phyloP scores from a whole-genome alignment of 768 basidiomycete genomes.

The Mycena rebaudengoi region DNA sequence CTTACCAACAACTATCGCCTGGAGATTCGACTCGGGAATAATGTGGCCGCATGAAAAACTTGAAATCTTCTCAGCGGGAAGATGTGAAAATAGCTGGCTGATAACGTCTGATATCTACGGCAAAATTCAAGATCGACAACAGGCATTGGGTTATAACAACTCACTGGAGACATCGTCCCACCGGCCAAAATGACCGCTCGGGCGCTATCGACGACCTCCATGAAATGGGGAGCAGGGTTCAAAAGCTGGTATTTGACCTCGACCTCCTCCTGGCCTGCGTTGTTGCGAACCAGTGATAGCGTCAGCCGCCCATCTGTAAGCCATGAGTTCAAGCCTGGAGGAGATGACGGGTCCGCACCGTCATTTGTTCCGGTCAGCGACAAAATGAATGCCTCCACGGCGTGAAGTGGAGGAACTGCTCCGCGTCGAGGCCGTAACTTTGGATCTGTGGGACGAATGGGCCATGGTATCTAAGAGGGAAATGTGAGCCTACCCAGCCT shows the following conservation, averaged over 20 bases:
- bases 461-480: neutral
- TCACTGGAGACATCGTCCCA: constrained; percentile 98
- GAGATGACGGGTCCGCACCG: constrained; percentile 48
- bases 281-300: constrained; percentile 53
- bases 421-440: constrained; percentile 39
- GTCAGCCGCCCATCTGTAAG: constrained; percentile 79
- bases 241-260: constrained; percentile 91
- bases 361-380: constrained; percentile 83
- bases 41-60: constrained; percentile 94
- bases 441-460: constrained; percentile 18
- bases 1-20: constrained; percentile 74
- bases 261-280: constrained; percentile 51
- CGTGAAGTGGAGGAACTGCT: constrained; percentile 78
- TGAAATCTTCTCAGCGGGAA: constrained; percentile 68
- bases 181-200: constrained; percentile 91
- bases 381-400: constrained; percentile 80
- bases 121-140: neutral
- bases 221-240: constrained; percentile 89
- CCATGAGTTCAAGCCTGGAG: neutral
- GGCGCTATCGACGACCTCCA: constrained; percentile 83
- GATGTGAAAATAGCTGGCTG: constrained; percentile 77
- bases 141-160: constrained; percentile 19
- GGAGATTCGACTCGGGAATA: constrained; percentile 82
- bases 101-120: constrained; percentile 86
- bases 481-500: constrained; percentile 42